Evolutionary conservation across 108 stramenopile species (phyloP).

Genomic region (Mediolabrus comicus): DNA sequence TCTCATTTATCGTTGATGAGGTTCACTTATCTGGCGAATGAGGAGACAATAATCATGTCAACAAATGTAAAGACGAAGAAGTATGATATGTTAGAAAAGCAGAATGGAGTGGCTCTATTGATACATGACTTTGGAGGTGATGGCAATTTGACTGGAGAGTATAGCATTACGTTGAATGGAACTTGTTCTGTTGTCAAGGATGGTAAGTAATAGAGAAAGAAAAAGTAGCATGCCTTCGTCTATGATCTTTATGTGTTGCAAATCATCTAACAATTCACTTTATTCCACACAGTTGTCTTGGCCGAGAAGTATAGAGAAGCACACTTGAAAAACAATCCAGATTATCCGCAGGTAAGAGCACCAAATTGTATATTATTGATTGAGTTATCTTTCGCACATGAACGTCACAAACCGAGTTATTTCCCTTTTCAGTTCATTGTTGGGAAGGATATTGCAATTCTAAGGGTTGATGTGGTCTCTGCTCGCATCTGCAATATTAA

Average conservation of each 20-base stretch:
- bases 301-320: conserved; percentile 46
- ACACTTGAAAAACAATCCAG: conserved; percentile 60
- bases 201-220: conserved; percentile 21
- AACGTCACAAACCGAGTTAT: neutral
- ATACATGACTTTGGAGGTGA: conserved; percentile 57
- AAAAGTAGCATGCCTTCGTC: neutral
- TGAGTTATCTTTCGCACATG: neutral
- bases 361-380: neutral
- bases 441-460: conserved; percentile 64
- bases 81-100: conserved; percentile 57
- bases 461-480: conserved; percentile 50
- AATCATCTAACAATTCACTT: neutral
- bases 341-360: conserved; percentile 56
- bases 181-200: conserved; percentile 54
- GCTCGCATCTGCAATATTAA: conserved; percentile 65
- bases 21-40: conserved; percentile 58
- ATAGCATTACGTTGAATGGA: conserved; percentile 67
- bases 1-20: conserved; percentile 64
- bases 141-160: conserved; percentile 28
- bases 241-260: no score
- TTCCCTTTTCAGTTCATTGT: conserved; percentile 49
- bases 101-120: conserved; percentile 54
- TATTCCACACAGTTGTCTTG: conserved; percentile 5
- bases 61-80: conserved; percentile 66
- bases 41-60: conserved; percentile 52